phyloP scores from a whole-genome alignment of 371 early-diverging fungal species.

The Mucor irregularis region DNA sequence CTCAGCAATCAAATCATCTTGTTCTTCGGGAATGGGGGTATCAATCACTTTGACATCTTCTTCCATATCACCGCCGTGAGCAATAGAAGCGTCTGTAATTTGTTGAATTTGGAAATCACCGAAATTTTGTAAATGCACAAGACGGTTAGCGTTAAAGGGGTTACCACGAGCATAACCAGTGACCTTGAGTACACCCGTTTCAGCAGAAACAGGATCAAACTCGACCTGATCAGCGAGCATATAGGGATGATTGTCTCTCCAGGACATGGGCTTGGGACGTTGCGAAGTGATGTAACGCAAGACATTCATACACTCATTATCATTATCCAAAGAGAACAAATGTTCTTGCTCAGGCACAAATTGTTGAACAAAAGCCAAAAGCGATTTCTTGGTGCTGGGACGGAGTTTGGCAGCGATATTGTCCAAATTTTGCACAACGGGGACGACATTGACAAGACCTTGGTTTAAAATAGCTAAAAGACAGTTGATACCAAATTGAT shows the following conservation, averaged over 20 bases:
- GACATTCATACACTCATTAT: slow-evolving; percentile 54
- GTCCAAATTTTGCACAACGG: slow-evolving; percentile 73
- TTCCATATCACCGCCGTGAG: slow-evolving; percentile 39
- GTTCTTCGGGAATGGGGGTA: slow-evolving; percentile 62
- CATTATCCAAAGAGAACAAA: slow-evolving; percentile 61
- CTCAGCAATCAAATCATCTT: slow-evolving; percentile 74
- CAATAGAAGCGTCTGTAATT: slow-evolving; percentile 36
- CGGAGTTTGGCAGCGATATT: slow-evolving; percentile 66
- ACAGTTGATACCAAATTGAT: slow-evolving; percentile 83
- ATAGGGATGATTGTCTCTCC: slow-evolving; percentile 92
- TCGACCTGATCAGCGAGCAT: slow-evolving; percentile 77
- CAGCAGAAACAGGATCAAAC: slow-evolving; percentile 51
- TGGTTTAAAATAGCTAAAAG: slow-evolving; percentile 84
- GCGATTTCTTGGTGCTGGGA: slow-evolving; percentile 75
- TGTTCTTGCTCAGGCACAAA: slow-evolving; percentile 86
- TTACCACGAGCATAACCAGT: slow-evolving; percentile 85
- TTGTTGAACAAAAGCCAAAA: slow-evolving; percentile 78
- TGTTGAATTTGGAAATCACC: slow-evolving; percentile 90
- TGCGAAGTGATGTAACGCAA: slow-evolving; percentile 73
- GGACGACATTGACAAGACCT: slow-evolving; percentile 79
- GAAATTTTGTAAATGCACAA: slow-evolving; percentile 87
- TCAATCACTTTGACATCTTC: slow-evolving; percentile 57
- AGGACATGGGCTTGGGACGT: slow-evolving; percentile 74
- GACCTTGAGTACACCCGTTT: slow-evolving; percentile 71
- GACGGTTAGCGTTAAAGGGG: slow-evolving; percentile 82